These are phyloP conservation scores for Melastoma malabathricum DNA, from an alignment of 345 rosid species.

Conservation along the genomic window DNA sequence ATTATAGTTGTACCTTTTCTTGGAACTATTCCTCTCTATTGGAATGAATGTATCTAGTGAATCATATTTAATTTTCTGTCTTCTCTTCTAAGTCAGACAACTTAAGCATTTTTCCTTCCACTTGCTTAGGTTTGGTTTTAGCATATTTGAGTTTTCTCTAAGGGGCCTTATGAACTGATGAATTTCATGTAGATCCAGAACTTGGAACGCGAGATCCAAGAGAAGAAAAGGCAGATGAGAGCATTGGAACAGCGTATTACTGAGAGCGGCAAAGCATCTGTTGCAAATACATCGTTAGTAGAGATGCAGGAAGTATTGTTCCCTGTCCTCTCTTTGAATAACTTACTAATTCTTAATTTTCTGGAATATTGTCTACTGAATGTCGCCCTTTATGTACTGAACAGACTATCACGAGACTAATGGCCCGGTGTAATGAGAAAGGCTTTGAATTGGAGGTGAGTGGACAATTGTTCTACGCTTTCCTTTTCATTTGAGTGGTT, in stretches of 20 bases:
- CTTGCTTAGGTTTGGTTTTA: too few relatives aligned
- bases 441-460: conserved; percentile 67
- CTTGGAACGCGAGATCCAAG: conserved; percentile 46
- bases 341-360: not conserved
- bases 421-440: conserved; percentile 45
- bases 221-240: conserved; percentile 48
- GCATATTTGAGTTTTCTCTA: too few relatives aligned
- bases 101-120: too few relatives aligned
- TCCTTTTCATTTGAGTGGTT: too few relatives aligned
- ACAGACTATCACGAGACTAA: conserved; percentile 44
- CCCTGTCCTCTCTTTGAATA: not conserved
- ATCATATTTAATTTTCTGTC: too few relatives aligned
- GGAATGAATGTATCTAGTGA: too few relatives aligned
- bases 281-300: conserved; percentile 18
- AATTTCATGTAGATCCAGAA: conserved; percentile 20
- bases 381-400: conserved; percentile 4
- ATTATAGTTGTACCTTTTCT: not conserved
- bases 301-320: conserved; percentile 42
- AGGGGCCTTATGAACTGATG: not conserved
- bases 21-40: not conserved
- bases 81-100: too few relatives aligned
- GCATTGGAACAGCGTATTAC: conserved; percentile 48
- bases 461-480: not conserved
- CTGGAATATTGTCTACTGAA: not conserved
- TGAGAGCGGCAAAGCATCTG: conserved; percentile 35